These are phyloP conservation scores for Chlamydomonas schloesseri DNA, from an alignment of 139 green algal genomes.

Conservation along the genomic window DNA sequence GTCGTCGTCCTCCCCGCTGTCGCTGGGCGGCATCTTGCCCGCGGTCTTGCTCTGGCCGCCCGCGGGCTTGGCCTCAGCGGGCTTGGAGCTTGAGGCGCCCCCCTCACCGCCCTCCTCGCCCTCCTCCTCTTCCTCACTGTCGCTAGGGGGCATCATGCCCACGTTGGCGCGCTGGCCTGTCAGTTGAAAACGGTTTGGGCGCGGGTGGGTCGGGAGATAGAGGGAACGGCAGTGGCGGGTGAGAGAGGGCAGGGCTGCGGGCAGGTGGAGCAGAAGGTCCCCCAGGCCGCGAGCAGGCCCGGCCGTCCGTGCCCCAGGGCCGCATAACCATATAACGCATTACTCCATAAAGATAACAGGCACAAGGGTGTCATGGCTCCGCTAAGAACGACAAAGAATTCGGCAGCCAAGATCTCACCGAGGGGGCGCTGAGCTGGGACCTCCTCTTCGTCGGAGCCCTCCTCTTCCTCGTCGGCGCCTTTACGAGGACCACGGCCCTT, in stretches of 20 bases:
- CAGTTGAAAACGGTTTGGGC: too few relatives aligned
- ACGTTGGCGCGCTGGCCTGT: constrained; percentile 70
- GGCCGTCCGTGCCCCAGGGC: too few relatives aligned
- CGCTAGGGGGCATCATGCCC: constrained; percentile 82
- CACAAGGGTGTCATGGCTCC: neutral
- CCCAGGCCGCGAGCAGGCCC: too few relatives aligned
- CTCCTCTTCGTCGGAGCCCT: constrained; percentile 34
- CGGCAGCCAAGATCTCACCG: constrained; percentile 22
- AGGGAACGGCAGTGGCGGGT: neutral
- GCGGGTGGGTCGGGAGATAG: too few relatives aligned
- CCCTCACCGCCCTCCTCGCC: constrained; percentile 43
- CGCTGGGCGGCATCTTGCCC: constrained; percentile 35
- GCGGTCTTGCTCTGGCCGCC: constrained; percentile 16
- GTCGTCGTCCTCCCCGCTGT: constrained; percentile 32
- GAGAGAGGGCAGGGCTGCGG: too few relatives aligned
- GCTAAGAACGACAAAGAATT: neutral
- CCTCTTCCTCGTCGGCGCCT: constrained; percentile 37
- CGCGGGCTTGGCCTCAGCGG: neutral
- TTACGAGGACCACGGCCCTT: constrained; percentile 17
- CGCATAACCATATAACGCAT: too few relatives aligned
- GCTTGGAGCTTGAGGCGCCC: constrained; percentile 4
- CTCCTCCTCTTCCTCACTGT: constrained; percentile 72
- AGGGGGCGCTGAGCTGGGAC: neutral
- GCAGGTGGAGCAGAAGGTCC: too few relatives aligned
- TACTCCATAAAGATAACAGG: too few relatives aligned